Base-by-base conservation (phyloP, 2,329 filamentous ascomycete genomes). In the Cercospora sp. region DNA sequence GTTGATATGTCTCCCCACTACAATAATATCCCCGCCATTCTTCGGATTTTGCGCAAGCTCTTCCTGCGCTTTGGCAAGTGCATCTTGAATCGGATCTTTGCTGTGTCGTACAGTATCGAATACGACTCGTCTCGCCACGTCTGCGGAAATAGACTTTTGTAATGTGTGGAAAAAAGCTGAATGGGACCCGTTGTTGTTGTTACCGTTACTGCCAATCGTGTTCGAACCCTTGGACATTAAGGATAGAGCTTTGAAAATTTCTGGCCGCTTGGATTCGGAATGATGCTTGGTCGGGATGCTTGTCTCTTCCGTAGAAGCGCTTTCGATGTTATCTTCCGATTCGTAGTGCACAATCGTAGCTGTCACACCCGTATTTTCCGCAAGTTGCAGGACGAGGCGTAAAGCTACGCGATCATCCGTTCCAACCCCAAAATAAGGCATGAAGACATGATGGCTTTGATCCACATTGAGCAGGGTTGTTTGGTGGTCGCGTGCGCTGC, bases 331-430 rank as follows among this genome's bases (percentile, higher is more conserved):
- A 16, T 72, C 69, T n/a, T 61, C 71, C 1, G 78, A 72, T 42
- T 82, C 78, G 66, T 92, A 84, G 69, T 89, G 88, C 1, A 91
- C 83, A 33, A 97, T 86, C 0, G 91, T 94, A 0, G 89, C 92
- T 0, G 92, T 94, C 28, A 97, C 88, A 53, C 91, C 87, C 3
- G 88, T 85, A 74, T 93, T 95, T 77, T 90, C 89, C 0, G 90
- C 92, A 0, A 99, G 85, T 75, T 97, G 94, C 3, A 98, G 84
- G 3, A 94, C 90, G 26, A 98, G 87, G 1, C 89, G 85, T 0
- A 98, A 84, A 0, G 93, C 94, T 4, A 90, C 87, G 7, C 88
- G 87, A 75, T 97, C 94, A 75, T 99, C 95, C 1, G 84, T 82
- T 8, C 92, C 92, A 13, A 69, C 40, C 18, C 94, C 94, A 68